Base-by-base conservation (phyloP, 1,284 basidiomycete genomes). In the Hypsizygus ulmarius region DNA sequence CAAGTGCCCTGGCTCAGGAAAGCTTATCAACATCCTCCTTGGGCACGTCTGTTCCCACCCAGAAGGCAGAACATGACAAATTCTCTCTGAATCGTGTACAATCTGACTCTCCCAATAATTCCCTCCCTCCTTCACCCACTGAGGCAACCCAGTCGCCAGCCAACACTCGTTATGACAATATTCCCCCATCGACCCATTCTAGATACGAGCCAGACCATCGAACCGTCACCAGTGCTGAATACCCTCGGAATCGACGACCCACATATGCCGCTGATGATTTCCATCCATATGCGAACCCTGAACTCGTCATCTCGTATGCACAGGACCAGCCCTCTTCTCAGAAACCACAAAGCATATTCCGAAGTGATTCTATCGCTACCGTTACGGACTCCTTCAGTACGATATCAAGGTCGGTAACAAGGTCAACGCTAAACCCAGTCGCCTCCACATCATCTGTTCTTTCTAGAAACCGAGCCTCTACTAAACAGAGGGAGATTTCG, bases 261-360 rank as follows among this genome's bases (percentile, higher is more conserved):
- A 41, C 45, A 28, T 61, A 62, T 28, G 50, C 55, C 28, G 61
- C 67, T 45, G 70, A 73, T 43, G 64, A 64, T 30, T 59, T 74
- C 33, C 86, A 89, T 65, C 87, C 87, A 32, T 90, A 88, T 59
- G 87, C 87, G 45, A 87, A 89, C 56, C 85, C 87, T 5, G 82
- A 87, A 51, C 67, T 84, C 49, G 67, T 72, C 38, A 55, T 66
- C 42, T 68, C 75, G 44, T 68, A 68, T 40, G 60, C 68, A 21
- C 59, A 66, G 38, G 65, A 68, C 18, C 60, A 62, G 37, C 52
- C 58, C 25, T 52, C 62, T 45, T 54, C 61, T 47, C 54, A 62
- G 52, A 48, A 56, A 12, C 53, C 52, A 3, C 53, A 51, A 45
- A 60, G 54, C 52, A 55, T 72, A 25, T 49, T 59, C 16, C 68